Evolutionary conservation across 2,329 filamentous ascomycete genomes (phyloP).

Genomic region (Helotiales sp.): DNA sequence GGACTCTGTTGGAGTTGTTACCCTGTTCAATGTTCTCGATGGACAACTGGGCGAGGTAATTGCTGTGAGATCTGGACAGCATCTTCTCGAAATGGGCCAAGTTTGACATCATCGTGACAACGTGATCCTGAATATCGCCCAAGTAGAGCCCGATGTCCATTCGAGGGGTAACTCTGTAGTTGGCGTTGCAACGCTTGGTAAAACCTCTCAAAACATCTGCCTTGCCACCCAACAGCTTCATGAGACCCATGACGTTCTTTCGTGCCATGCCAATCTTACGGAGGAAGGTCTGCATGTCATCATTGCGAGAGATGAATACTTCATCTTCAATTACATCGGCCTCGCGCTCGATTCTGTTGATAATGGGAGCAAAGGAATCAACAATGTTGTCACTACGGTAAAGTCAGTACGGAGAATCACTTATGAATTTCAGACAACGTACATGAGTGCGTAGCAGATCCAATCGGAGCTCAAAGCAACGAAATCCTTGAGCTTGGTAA

Average conservation of each 20-base stretch:
- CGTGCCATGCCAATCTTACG: conserved; percentile 87
- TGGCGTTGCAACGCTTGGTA: conserved; percentile 97
- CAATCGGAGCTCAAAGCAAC: conserved; percentile 94
- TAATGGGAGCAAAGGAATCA: conserved; percentile 90
- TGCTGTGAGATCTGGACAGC: conserved; percentile 89
- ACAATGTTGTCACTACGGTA: conserved; percentile 84
- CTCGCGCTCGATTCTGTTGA: conserved; percentile 83
- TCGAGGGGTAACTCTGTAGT: conserved; percentile 91
- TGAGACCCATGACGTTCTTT: conserved; percentile 92
- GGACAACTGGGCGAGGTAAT: conserved; percentile 92
- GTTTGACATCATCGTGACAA: conserved; percentile 99
- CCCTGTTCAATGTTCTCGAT: conserved; percentile 90
- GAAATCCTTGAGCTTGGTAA: conserved; percentile 91
- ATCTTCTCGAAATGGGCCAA: conserved; percentile 97
- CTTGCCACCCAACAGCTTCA: conserved; percentile 93
- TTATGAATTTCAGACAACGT: conserved; percentile 46
- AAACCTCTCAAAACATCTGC: conserved; percentile 98
- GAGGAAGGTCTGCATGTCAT: conserved; percentile 87
- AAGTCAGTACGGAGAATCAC: neutral
- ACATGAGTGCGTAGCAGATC: conserved; percentile 99
- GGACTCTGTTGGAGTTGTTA: conserved; percentile 83
- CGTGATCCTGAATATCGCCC: conserved; percentile 97
- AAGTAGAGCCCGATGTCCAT: conserved; percentile 97
- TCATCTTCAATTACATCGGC: conserved; percentile 94
- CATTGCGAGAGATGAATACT: conserved; percentile 88